phyloP scores from a whole-genome alignment of 2,329 filamentous ascomycete species.

The Colletotrichum chrysophilum region DNA sequence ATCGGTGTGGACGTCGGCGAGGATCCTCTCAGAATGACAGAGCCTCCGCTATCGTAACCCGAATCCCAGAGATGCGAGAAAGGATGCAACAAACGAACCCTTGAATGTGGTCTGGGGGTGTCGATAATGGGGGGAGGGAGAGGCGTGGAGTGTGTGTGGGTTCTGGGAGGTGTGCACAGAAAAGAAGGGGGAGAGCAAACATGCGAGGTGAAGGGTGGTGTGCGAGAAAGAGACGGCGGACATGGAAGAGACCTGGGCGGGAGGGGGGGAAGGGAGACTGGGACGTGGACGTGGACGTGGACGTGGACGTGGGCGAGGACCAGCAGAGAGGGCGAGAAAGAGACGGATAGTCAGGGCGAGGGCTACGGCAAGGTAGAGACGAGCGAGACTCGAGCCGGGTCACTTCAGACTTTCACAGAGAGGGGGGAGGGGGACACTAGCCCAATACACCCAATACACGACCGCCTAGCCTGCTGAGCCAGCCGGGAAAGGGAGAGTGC shows the following conservation, averaged over 20 bases:
- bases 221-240: slow-evolving; percentile 18
- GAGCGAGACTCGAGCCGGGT: neutral
- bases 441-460: neutral
- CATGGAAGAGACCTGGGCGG: slow-evolving; percentile 23
- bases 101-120: slow-evolving; percentile 36
- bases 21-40: neutral
- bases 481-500: slow-evolving; percentile 10
- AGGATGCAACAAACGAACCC: slow-evolving; percentile 24
- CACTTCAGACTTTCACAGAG: neutral
- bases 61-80: slow-evolving; percentile 19
- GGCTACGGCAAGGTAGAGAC: neutral
- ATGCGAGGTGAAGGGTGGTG: slow-evolving; percentile 25
- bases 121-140: slow-evolving; percentile 45
- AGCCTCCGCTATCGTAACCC: slow-evolving; percentile 21
- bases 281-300: slow-evolving; percentile 7
- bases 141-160: slow-evolving; percentile 41
- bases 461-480: neutral
- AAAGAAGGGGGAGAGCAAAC: slow-evolving; percentile 26
- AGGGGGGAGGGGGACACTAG: neutral
- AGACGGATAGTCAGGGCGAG: neutral
- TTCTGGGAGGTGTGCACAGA: slow-evolving; percentile 30
- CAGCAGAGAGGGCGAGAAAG: neutral
- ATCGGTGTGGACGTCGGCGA: slow-evolving; percentile 3
- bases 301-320: neutral
- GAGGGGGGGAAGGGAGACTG: slow-evolving; percentile 4